Evolutionary conservation across 257 asterid species (phyloP), one percentile per base, ranked within the genome.

Genomic region (Fraxinus americana): DNA sequence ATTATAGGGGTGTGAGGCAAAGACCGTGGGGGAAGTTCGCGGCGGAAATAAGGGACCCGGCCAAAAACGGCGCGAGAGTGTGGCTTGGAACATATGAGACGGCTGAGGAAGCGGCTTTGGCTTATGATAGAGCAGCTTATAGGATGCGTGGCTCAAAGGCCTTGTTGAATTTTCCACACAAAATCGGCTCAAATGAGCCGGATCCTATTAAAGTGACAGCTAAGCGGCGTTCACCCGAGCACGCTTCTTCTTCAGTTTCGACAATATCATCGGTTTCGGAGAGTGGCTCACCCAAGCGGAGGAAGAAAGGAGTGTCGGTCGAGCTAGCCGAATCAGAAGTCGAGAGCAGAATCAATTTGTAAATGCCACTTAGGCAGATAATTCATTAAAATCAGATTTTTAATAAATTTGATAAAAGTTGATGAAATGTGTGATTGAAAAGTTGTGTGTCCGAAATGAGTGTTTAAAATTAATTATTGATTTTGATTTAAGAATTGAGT

Each of bases 21-120:
- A 84, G 98, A 77, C 97, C 96, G 59, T 93, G 98, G 96, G 97
- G 98, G 19, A 93, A 93, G 79, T 93, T 93, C 72, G 98, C 97
- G 7, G 96, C 97, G 0, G 98, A 93, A 85, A 93, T 93, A 70
- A 86, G 98, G 54, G 98, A 93, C 36, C 97, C 98, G 70, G 94
- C 95, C 52, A 93, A 90, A 57, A 93, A 92, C 78, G 97, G 98
- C 45, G 96, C 98, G 14, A 80, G 98, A 70, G 95, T 93, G 2
- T 93, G 98, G 98, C 97, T 93, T 17, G 98, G 98, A 16, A 93
- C 98, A 0, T 93, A 93, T 14, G 98, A 87, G 67, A 87, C 92
- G 82, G 96, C 94, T 35, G 96, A 93, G 88, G 98, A 88, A 82
- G 98, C 97, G 8, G 97, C 97, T 59, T 61, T 76, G n/a, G 98